phyloP scores from a whole-genome alignment of 148 eudicot species.

The Persicaria maculosa region DNA sequence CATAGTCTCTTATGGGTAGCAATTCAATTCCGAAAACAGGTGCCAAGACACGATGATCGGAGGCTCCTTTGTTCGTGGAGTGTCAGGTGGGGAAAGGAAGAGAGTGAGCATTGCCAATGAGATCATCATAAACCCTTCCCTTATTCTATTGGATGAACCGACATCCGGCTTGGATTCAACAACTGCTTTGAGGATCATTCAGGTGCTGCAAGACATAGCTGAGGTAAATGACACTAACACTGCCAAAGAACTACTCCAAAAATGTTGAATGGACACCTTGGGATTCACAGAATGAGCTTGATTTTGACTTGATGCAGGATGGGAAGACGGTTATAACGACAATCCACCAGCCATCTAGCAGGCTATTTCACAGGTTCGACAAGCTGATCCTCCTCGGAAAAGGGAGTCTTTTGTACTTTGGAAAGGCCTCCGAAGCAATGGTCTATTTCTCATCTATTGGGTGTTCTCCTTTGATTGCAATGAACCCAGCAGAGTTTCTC shows the following conservation, averaged over 20 bases:
- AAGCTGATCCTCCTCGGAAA: slow-evolving; percentile 88
- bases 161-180: slow-evolving; percentile 47
- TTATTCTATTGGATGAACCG: slow-evolving; percentile 44
- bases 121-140: slow-evolving; percentile 42
- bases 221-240: slow-evolving; percentile 15
- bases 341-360: slow-evolving; percentile 96
- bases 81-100: slow-evolving; percentile 61
- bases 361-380: slow-evolving; percentile 88
- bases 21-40: neutral
- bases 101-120: slow-evolving; percentile 49
- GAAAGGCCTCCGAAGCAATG: slow-evolving; percentile 86
- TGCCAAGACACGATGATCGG: slow-evolving; percentile 61
- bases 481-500: slow-evolving; percentile 96
- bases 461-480: slow-evolving; percentile 71
- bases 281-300: neutral
- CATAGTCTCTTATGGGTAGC: neutral
- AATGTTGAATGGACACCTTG: neutral
- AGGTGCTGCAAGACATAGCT: slow-evolving; percentile 46
- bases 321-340: slow-evolving; percentile 95
- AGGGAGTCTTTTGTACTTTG: slow-evolving; percentile 81
- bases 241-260: neutral
- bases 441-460: slow-evolving; percentile 74
- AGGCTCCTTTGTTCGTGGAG: slow-evolving; percentile 55
- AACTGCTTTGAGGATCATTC: slow-evolving; percentile 37
- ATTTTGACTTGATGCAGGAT: slow-evolving; percentile 15